These are phyloP conservation scores for Xerocomellus amylosporus DNA, from an alignment of 768 basidiomycete genomes.

Conservation along the genomic window DNA sequence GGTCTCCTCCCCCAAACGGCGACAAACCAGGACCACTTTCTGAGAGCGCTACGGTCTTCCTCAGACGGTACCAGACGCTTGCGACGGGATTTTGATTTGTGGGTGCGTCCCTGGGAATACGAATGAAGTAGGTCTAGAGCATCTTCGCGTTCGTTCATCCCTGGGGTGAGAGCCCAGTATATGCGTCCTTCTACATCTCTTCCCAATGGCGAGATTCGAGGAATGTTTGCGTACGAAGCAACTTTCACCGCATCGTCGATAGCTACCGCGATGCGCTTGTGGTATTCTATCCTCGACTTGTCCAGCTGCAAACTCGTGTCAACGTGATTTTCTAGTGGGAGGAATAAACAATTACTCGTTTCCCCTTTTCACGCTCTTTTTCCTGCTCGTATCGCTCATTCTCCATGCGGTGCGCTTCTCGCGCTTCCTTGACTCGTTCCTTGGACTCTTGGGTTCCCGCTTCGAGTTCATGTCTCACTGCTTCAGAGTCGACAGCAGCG, in stretches of 20 bases:
- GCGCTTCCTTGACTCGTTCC: constrained; percentile 48
- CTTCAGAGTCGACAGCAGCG: constrained; percentile 42
- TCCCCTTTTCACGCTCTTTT: constrained; percentile 53
- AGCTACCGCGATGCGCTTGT: constrained; percentile 47
- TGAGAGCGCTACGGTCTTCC: constrained; percentile 52
- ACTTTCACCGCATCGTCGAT: constrained; percentile 60
- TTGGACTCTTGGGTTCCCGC: constrained; percentile 53
- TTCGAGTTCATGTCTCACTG: constrained; percentile 61
- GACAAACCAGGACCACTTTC: constrained; percentile 75
- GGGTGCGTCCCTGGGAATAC: constrained; percentile 26
- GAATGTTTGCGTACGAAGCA: constrained; percentile 40
- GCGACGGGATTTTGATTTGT: constrained; percentile 37
- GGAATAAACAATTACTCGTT: constrained; percentile 11
- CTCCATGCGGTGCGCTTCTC: constrained; percentile 42
- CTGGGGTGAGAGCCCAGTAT: constrained; percentile 67
- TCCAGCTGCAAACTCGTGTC: constrained; percentile 32
- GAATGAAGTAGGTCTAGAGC: constrained; percentile 34
- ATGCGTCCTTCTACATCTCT: constrained; percentile 61
- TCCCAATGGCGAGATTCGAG: constrained; percentile 65
- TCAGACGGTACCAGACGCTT: constrained; percentile 39
- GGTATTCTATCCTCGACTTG: constrained; percentile 43
- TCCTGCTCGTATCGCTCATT: constrained; percentile 29
- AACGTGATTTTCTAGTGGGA: not conserved
- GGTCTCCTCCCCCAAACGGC: constrained; percentile 68
- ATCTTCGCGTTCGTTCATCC: constrained; percentile 52